phyloP scores from a whole-genome alignment of 257 asterid species.

The Penstemon barbatus region DNA sequence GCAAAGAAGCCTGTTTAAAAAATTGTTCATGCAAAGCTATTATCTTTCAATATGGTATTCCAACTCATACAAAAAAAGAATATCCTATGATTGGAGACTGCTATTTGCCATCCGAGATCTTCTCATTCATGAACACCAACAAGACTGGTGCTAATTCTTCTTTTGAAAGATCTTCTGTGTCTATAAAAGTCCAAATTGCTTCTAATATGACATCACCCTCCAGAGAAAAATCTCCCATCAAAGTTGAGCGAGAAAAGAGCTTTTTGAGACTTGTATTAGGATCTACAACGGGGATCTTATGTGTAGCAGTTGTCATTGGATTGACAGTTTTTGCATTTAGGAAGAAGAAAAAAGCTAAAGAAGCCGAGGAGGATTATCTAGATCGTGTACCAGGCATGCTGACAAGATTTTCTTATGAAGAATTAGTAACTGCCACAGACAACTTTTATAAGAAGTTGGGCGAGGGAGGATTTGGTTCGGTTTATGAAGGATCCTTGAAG shows the following conservation, averaged over 20 bases:
- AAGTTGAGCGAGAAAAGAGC: background rate
- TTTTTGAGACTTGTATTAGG: conserved; percentile 27
- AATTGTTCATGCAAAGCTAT: conserved; percentile 55
- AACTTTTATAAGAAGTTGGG: conserved; percentile 33
- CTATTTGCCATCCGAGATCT: conserved; percentile 40
- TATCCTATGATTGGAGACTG: conserved; percentile 19
- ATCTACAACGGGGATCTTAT: conserved; percentile 16
- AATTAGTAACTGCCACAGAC: conserved; percentile 20
- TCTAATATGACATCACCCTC: background rate
- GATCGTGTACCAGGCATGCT: conserved; percentile 37
- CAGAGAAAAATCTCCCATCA: background rate
- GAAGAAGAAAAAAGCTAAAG: conserved; percentile 16
- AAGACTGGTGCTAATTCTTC: conserved; percentile 16
- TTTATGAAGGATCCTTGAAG: conserved; percentile 25
- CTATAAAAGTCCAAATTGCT: conserved; percentile 15
- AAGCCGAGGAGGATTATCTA: conserved; percentile 33
- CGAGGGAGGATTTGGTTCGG: conserved; percentile 38
- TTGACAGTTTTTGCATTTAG: background rate
- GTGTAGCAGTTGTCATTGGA: conserved; percentile 14
- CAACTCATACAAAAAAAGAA: conserved; percentile 8
- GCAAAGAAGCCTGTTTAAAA: conserved; percentile 41
- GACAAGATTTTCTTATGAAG: conserved; percentile 29
- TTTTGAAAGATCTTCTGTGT: conserved; percentile 16
- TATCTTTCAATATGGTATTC: conserved; percentile 31
- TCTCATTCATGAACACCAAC: conserved; percentile 36